Evolutionary conservation across 345 rosid species (phyloP).

Genomic region (Lepidium aucheri): DNA sequence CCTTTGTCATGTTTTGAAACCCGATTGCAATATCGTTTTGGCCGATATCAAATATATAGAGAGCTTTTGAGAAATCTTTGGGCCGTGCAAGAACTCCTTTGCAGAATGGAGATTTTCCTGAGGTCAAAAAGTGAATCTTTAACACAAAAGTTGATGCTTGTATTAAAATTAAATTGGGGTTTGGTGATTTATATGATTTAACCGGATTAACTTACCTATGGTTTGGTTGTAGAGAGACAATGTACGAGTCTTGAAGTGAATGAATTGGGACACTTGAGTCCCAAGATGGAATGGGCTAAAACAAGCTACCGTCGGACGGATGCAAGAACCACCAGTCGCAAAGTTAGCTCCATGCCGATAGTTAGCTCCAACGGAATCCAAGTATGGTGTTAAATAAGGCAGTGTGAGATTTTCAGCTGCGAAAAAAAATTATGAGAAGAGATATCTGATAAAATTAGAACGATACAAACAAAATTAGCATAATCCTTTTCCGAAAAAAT

Average conservation of each 20-base stretch:
- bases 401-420: conserved; percentile 56
- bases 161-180: background rate
- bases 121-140: background rate
- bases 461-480: too few species aligned
- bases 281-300: conserved; percentile 56
- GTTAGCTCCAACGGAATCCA: conserved; percentile 55
- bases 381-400: conserved; percentile 54
- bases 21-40: conserved; percentile 63
- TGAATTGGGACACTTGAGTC: conserved; percentile 51
- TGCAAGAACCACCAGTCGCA: conserved; percentile 67
- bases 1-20: conserved; percentile 32
- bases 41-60: conserved; percentile 63
- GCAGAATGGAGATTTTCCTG: conserved; percentile 18
- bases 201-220: conserved; percentile 21
- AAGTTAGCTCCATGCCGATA: conserved; percentile 69
- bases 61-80: conserved; percentile 56
- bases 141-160: background rate
- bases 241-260: conserved; percentile 48
- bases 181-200: background rate
- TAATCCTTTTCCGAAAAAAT: too few species aligned
- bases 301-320: conserved; percentile 44
- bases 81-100: conserved; percentile 52
- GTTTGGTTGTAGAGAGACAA: conserved; percentile 32
- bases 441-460: background rate
- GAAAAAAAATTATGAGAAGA: background rate